Conservation (phyloP, 768 basidiomycete genomes). For the Auricularia sp. region DNA sequence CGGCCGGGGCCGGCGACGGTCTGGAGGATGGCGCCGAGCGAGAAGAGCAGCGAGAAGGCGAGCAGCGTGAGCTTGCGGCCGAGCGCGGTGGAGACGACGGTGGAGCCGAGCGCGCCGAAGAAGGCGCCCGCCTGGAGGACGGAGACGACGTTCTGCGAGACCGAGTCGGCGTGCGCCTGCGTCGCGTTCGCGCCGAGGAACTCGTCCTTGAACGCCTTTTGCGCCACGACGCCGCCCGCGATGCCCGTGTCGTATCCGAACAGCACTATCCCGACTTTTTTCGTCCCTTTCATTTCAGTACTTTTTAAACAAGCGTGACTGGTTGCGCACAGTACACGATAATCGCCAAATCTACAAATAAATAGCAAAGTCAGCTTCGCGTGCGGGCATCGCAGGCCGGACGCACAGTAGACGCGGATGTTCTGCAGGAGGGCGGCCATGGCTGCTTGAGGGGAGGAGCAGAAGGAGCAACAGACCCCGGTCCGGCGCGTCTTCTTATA, state of each 20-base stretch:
- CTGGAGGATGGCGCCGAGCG: slow-evolving; percentile 63
- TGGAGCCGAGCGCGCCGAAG: slow-evolving; percentile 73
- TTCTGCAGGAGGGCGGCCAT: no score
- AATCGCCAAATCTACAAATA: no score
- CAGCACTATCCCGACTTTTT: slow-evolving; percentile 45
- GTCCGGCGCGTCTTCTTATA: no score
- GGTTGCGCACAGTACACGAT: no score
- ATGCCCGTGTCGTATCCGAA: slow-evolving; percentile 74
- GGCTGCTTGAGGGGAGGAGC: no score
- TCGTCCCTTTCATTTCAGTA: no score
- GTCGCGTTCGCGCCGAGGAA: slow-evolving; percentile 42
- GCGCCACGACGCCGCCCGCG: slow-evolving; percentile 59
- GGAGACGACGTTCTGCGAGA: slow-evolving; percentile 52
- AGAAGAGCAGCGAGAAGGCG: slow-evolving; percentile 52
- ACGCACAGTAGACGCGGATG: no score
- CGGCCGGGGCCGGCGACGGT: slow-evolving; percentile 49
- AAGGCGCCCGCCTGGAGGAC: slow-evolving; percentile 83
- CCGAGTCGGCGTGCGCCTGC: no score
- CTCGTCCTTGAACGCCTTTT: slow-evolving; percentile 46
- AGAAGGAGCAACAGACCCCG: no score
- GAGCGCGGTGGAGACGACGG: slow-evolving; percentile 57
- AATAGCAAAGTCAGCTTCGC: no score
- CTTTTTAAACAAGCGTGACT: no score
- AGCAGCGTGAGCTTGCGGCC: slow-evolving; percentile 61
- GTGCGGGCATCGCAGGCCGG: no score